These are phyloP conservation scores for Coemansia sp. DNA, from an alignment of 192 early-diverging fungal species.

Conservation along the genomic window DNA sequence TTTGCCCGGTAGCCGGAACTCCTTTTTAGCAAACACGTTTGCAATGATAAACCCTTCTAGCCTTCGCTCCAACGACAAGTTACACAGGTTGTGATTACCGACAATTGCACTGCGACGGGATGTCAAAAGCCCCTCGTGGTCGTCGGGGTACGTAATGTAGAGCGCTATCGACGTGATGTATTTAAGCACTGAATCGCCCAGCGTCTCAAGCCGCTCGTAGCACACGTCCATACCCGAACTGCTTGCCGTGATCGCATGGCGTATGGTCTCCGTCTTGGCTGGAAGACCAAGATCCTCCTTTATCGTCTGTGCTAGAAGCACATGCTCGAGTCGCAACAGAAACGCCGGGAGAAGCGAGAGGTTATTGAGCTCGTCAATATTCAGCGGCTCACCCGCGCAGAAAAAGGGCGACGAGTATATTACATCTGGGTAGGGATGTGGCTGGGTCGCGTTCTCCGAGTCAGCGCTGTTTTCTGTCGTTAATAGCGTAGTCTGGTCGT, in stretches of 20 bases:
- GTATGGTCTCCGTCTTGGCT: constrained; percentile 49
- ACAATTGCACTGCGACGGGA: constrained; percentile 67
- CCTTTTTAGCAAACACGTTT: constrained; percentile 26
- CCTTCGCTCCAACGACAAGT: constrained; percentile 53
- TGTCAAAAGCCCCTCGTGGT: constrained; percentile 81
- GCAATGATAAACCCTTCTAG: constrained; percentile 61
- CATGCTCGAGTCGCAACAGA: constrained; percentile 59
- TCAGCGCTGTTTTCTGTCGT: background rate
- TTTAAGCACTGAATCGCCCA: constrained; percentile 91
- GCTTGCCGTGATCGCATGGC: constrained; percentile 73
- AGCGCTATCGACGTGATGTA: constrained; percentile 68
- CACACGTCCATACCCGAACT: constrained; percentile 65
- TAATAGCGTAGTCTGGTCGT: background rate
- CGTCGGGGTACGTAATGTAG: constrained; percentile 71
- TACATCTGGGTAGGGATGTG: constrained; percentile 18
- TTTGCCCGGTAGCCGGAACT: constrained; percentile 30
- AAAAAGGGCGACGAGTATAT: constrained; percentile 51
- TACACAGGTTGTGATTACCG: constrained; percentile 71
- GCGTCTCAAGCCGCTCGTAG: constrained; percentile 86
- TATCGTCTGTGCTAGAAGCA: constrained; percentile 56
- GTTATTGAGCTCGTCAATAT: constrained; percentile 20
- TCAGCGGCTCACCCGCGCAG: constrained; percentile 32
- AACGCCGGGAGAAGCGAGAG: constrained; percentile 63
- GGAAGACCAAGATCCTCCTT: constrained; percentile 39
- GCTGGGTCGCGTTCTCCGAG: background rate